A percentile compares a stretch with the other conserved stretches of the same genome.
phyloP scores from a whole-genome alignment of 2,329 filamentous ascomycete species.

The Penicillium sp. region DNA sequence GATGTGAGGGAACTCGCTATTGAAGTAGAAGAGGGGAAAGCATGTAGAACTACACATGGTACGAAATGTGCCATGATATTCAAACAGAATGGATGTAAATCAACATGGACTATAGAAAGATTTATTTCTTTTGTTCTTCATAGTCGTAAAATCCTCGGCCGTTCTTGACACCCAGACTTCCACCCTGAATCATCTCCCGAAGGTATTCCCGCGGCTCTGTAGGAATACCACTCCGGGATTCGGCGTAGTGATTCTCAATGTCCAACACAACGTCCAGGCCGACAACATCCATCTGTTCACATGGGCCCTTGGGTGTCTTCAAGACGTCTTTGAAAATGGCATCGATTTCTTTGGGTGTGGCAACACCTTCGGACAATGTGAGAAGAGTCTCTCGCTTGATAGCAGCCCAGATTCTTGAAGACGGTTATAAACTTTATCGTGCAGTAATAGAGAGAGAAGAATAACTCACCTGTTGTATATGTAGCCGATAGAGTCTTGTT shows the following conservation, averaged over 20 bases:
- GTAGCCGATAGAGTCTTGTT: constrained; percentile 40
- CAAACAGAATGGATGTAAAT: not conserved
- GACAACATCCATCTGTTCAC: constrained; percentile 44
- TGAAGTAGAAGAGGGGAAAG: not conserved
- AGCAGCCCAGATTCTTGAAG: constrained; percentile 42
- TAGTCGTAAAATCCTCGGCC: constrained; percentile 39
- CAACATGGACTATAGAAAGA: too few relatives aligned
- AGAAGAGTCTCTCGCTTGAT: constrained; percentile 45
- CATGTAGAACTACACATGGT: too few relatives aligned
- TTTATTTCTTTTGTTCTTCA: not conserved
- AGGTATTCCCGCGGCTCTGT: constrained; percentile 35
- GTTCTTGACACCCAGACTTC: constrained; percentile 36
- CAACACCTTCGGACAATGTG: constrained; percentile 37
- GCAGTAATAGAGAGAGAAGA: not conserved
- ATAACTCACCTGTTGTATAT: constrained; percentile 40
- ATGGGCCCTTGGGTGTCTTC: constrained; percentile 39
- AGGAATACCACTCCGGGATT: constrained; percentile 32
- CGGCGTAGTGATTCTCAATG: constrained; percentile 44
- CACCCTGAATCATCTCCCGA: constrained; percentile 32
- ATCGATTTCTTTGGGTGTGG: constrained; percentile 40
- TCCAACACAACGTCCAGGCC: constrained; percentile 43
- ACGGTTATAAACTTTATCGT: not conserved
- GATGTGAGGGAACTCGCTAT: fast-evolving
- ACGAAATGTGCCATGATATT: not conserved
- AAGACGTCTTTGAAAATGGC: constrained; percentile 40